phyloP scores from a whole-genome alignment of 352 stramenopile species.

The Thalassiosira allenii region DNA sequence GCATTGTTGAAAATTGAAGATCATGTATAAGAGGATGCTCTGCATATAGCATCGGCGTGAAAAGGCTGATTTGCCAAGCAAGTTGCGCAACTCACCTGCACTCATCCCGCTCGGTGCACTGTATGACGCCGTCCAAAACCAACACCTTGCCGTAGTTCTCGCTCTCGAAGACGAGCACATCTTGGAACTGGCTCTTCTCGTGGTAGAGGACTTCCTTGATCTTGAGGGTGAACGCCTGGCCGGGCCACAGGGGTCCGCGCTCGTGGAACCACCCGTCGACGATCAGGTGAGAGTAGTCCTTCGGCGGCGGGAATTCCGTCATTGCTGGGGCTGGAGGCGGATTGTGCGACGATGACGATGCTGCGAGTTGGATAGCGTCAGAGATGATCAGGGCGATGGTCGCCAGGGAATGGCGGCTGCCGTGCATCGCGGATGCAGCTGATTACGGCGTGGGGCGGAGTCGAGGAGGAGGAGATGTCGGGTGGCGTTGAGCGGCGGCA shows the following conservation, averaged over 20 bases:
- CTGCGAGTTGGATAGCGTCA: background rate
- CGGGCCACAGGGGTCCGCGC: conserved; percentile 92
- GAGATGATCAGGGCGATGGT: too few species aligned
- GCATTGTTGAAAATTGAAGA: background rate
- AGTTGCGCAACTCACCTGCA: conserved; percentile 68
- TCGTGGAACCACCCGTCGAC: conserved; percentile 86
- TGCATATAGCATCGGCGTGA: too few species aligned
- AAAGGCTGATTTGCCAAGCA: too few species aligned
- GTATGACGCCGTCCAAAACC: conserved; percentile 99
- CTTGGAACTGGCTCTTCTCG: conserved; percentile 84
- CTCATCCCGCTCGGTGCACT: conserved; percentile 98
- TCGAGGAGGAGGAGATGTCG: too few species aligned
- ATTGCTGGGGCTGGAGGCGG: conserved; percentile 5
- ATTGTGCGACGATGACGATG: background rate
- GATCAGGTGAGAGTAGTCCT: conserved; percentile 65
- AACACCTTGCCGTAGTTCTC: conserved; percentile 96
- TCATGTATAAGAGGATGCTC: too few species aligned
- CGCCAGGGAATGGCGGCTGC: too few species aligned
- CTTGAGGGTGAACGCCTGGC: conserved; percentile 95
- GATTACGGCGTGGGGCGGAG: too few species aligned
- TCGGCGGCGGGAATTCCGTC: conserved; percentile 40
- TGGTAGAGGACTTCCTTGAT: conserved; percentile 84
- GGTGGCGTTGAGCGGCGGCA: too few species aligned
- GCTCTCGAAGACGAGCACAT: conserved; percentile 99
- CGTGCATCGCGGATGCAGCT: too few species aligned